Base-by-base conservation (phyloP, 176 grass and related monocot genomes). In the Oryza officinalis region DNA sequence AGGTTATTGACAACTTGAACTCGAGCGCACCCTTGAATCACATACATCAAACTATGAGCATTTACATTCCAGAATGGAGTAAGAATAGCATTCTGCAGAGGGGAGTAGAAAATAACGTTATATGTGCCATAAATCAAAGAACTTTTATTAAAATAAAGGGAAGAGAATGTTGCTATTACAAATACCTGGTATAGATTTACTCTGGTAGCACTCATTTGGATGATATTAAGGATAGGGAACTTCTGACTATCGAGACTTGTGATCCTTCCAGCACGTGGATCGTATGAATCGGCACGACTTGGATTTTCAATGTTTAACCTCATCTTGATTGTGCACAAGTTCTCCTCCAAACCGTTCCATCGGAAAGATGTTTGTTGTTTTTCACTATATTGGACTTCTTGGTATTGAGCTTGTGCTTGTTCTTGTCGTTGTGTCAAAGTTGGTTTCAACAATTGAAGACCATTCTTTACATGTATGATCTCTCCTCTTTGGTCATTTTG, bases 401-500 rank as follows among this genome's bases (percentile, higher is more conserved):
- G 68, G 9, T 25, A 25, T 38, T 10, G 20, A 25, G n/a, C 61
- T 71, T 44, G 38, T 10, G 12, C 37, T 40, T 71, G 35, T 5
- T 71, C 68, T n/a, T 63, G n/a, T 12, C 20, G 22, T 26, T 44
- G 69, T n/a, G 69, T 44, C 15, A 43, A 2, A 44, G n/a, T 71
- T 4, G 69, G 69, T 13, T 13, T 23, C 18, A 71, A 26, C 5
- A 71, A 13, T 25, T 23, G 18, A 26, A 71, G 69, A 0, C 69
- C 38, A 25, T 71, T 37, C 10, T 26, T 44, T 23, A 71, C 38
- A 23, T 40, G 22, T 25, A 44, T 44, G 22, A 71, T 71, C 20
- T 71, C 38, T 6, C 69, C 69, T 43, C 69, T 71, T 71, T 71
- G 22, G 22, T 71, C 38, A 41, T 71, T 41, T 71, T 71, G 69